Percentiles rank a stretch among this genome's conserved stretches.
Evolutionary conservation across 192 early-diverging fungal species (phyloP).

Genomic region (Lobosporangium transversale): DNA sequence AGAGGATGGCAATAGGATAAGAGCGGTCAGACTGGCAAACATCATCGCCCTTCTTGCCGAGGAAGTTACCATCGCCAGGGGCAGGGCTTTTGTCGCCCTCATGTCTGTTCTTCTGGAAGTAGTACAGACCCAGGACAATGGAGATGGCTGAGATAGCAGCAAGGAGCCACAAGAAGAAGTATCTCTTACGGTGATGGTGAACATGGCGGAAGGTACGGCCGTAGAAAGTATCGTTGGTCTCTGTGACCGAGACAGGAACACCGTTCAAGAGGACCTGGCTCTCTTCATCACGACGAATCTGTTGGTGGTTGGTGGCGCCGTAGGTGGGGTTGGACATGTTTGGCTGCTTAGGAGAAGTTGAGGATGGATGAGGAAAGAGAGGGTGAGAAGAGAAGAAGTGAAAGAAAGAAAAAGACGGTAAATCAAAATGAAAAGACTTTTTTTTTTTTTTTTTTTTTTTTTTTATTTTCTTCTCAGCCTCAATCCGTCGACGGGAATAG

Average conservation of each 20-base stretch:
- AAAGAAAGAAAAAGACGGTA: constrained; percentile 6
- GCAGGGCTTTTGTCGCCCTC: constrained; percentile 5
- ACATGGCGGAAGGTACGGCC: constrained; percentile 46
- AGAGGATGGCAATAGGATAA: constrained; percentile 59
- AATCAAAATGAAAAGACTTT: constrained; percentile 5
- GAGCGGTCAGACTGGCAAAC: constrained; percentile 61
- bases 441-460: constrained; percentile 3
- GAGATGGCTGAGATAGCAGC: constrained; percentile 35
- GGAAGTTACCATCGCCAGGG: constrained; percentile 17
- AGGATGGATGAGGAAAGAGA: neutral
- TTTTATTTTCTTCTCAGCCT: neutral
- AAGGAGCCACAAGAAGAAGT: constrained; percentile 43
- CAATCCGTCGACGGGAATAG: neutral
- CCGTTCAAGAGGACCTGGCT: constrained; percentile 40
- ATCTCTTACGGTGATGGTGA: constrained; percentile 50
- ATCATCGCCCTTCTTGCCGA: constrained; percentile 22
- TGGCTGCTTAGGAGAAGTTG: neutral
- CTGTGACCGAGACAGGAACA: constrained; percentile 3
- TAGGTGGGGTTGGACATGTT: constrained; percentile 50
- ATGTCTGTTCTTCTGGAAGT: constrained; percentile 37
- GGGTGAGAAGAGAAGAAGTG: constrained; percentile 2
- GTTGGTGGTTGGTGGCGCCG: constrained; percentile 38
- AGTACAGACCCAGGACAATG: constrained; percentile 40
- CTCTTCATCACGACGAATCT: constrained; percentile 36
- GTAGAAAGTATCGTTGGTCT: constrained; percentile 51